phyloP scores from a whole-genome alignment of 441 rosid species.

The Populus hybrid region DNA sequence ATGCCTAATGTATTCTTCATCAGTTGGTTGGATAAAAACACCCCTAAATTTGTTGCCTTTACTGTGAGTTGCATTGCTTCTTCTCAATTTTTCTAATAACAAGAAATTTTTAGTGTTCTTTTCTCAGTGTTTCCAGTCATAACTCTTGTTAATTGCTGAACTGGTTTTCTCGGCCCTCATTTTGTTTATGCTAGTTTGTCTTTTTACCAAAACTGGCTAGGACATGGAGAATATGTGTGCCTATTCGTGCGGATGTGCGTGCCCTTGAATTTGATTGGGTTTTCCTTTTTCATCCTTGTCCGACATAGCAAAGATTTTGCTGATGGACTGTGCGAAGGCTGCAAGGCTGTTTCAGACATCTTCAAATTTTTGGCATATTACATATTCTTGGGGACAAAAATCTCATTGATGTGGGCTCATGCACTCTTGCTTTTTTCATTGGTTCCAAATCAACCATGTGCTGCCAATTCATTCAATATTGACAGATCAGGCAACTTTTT shows the following conservation, averaged over 20 bases:
- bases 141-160: not conserved
- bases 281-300: slow-evolving; percentile 18
- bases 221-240: slow-evolving; percentile 9
- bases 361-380: slow-evolving; percentile 21
- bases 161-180: not conserved
- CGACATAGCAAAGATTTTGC: slow-evolving; percentile 13
- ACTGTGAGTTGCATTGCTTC: slow-evolving; percentile 37
- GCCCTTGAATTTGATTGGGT: slow-evolving; percentile 14
- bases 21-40: slow-evolving; percentile 33
- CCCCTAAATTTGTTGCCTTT: slow-evolving; percentile 52
- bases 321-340: slow-evolving; percentile 19
- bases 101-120: slow-evolving; percentile 24
- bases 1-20: slow-evolving; percentile 53
- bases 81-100: slow-evolving; percentile 41
- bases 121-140: slow-evolving; percentile 5
- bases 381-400: slow-evolving; percentile 14
- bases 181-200: slow-evolving; percentile 10
- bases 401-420: slow-evolving; percentile 24
- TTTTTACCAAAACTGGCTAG: slow-evolving; percentile 21
- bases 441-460: slow-evolving; percentile 15
- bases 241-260: slow-evolving; percentile 2
- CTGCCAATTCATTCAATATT: not conserved
- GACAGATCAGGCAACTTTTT: not conserved
- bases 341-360: slow-evolving; percentile 17
- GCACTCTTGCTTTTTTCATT: slow-evolving; percentile 2